A percentile compares a stretch with the other conserved stretches of the same genome.
phyloP scores from a whole-genome alignment of 106 monocot genomes.

The Dendrobium chrysotoxum region DNA sequence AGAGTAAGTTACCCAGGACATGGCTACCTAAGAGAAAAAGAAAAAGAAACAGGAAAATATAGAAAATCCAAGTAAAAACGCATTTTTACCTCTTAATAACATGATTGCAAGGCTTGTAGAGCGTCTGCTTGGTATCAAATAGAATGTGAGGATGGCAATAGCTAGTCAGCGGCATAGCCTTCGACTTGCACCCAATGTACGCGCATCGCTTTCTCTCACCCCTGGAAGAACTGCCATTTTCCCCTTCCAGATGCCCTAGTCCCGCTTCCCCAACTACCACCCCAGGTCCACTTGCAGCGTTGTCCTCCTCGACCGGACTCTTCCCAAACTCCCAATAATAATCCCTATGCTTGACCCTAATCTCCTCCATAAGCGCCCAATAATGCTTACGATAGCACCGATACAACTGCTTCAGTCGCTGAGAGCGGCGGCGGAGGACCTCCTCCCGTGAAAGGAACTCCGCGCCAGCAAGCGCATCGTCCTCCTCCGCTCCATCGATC shows the following conservation, averaged over 20 bases:
- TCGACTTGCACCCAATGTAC: slow-evolving; percentile 34
- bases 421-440: slow-evolving; percentile 50
- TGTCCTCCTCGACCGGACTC: slow-evolving; percentile 19
- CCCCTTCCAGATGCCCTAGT: slow-evolving; percentile 1
- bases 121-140: slow-evolving; percentile 38
- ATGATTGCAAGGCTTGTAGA: slow-evolving; percentile 46
- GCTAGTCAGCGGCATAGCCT: slow-evolving; percentile 44
- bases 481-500: slow-evolving; percentile 19
- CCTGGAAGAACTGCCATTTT: slow-evolving; percentile 4
- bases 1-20: background rate
- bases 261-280: background rate
- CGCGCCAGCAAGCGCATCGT: slow-evolving; percentile 9
- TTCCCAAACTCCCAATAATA: slow-evolving; percentile 30
- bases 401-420: slow-evolving; percentile 21
- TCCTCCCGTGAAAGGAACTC: slow-evolving; percentile 36
- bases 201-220: slow-evolving; percentile 35
- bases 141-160: slow-evolving; percentile 56
- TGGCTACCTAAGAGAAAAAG: background rate
- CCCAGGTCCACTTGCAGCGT: background rate
- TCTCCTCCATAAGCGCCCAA: slow-evolving; percentile 35
- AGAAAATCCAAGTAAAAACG: background rate
- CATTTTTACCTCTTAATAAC: slow-evolving; percentile 41
- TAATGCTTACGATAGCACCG: slow-evolving; percentile 30
- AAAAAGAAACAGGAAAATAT: background rate
- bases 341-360: slow-evolving; percentile 32